These are phyloP conservation scores for Crataegus laevigata DNA, from an alignment of 306 rosid genomes.

Conservation along the genomic window DNA sequence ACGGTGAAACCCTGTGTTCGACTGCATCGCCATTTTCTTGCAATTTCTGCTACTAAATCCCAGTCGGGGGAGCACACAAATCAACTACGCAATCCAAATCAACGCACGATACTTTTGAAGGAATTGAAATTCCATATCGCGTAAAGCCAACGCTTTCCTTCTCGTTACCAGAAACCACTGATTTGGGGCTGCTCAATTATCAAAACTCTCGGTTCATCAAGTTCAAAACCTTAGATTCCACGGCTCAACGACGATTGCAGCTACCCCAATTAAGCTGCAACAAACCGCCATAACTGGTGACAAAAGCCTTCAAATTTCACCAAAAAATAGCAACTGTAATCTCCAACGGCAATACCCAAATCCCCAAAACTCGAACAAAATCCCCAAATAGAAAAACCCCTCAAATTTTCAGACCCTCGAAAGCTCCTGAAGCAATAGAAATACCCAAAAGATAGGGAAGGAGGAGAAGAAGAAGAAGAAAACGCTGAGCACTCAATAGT, in stretches of 20 bases:
- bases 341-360: not conserved
- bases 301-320: not conserved
- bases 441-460: not conserved
- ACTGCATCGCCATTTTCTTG: conserved; percentile 66
- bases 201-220: not conserved
- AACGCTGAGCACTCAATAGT: not conserved
- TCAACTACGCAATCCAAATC: conserved; percentile 16
- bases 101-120: not conserved
- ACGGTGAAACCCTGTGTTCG: conserved; percentile 62
- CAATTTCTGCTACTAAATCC: not conserved
- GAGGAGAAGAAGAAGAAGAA: no score
- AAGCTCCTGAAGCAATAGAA: not conserved
- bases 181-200: not conserved
- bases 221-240: conserved; percentile 10
- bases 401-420: not conserved
- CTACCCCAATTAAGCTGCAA: not conserved
- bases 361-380: not conserved
- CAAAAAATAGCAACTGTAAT: not conserved
- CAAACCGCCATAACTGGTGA: not conserved
- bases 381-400: not conserved
- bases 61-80: conserved; percentile 12
- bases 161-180: not conserved
- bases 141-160: conserved; percentile 2
- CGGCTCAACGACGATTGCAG: not conserved
- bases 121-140: conserved; percentile 2